These are phyloP conservation scores for Chaetoceros muelleri DNA, from an alignment of 108 stramenopile species.

Conservation along the genomic window DNA sequence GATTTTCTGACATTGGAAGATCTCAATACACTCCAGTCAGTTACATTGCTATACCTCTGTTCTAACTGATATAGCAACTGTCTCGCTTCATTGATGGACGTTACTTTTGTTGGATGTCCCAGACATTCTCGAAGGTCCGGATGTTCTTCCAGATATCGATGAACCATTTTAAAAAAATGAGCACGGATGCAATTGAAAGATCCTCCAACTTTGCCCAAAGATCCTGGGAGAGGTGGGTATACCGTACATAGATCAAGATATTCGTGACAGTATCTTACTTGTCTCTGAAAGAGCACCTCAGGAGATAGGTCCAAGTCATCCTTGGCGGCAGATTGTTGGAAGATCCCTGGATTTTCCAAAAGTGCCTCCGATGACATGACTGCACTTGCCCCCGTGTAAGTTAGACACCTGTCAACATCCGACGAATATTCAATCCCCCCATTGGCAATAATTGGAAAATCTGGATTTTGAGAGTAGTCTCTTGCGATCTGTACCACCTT, in stretches of 20 bases:
- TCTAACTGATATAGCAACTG: slow-evolving; percentile 41
- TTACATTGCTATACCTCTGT: slow-evolving; percentile 26
- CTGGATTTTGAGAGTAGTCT: slow-evolving; percentile 23
- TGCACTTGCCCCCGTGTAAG: slow-evolving; percentile 68
- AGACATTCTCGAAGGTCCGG: slow-evolving; percentile 61
- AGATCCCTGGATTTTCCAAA: slow-evolving; percentile 88
- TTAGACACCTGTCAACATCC: slow-evolving; percentile 61
- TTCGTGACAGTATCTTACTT: slow-evolving; percentile 66
- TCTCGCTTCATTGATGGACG: slow-evolving; percentile 32
- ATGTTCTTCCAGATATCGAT: slow-evolving; percentile 74
- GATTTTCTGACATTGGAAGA: slow-evolving; percentile 22
- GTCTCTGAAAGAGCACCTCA: slow-evolving; percentile 36
- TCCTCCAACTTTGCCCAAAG: slow-evolving; percentile 48
- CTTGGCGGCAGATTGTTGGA: slow-evolving; percentile 20
- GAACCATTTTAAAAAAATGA: slow-evolving; percentile 89
- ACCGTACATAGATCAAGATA: slow-evolving; percentile 62
- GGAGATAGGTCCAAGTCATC: slow-evolving; percentile 11
- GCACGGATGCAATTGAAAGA: slow-evolving; percentile 59
- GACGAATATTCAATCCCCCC: slow-evolving; percentile 80
- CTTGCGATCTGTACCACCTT: slow-evolving; percentile 34
- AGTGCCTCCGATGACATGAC: slow-evolving; percentile 92
- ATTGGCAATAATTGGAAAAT: slow-evolving; percentile 88
- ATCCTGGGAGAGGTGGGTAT: slow-evolving; percentile 73
- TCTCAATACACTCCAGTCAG: slow-evolving; percentile 27
- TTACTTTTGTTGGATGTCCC: slow-evolving; percentile 15